Evolutionary conservation across 2,329 filamentous ascomycete species (phyloP).

Genomic region (Ophidiomyces ophidiicola): DNA sequence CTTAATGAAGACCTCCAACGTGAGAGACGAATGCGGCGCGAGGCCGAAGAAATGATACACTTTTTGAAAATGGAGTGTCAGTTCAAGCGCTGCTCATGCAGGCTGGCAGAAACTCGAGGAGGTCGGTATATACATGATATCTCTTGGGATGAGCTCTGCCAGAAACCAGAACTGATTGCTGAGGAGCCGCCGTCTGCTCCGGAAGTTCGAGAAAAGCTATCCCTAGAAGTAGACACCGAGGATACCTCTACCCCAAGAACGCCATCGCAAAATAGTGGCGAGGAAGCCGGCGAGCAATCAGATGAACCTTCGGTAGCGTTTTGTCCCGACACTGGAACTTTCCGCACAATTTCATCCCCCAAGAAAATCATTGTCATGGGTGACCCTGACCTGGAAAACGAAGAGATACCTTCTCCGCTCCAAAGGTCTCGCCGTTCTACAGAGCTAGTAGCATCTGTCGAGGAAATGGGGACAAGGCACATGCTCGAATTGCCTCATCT

Average conservation of each 20-base stretch:
- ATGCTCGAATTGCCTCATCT: neutral
- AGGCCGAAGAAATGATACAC: conserved; percentile 46
- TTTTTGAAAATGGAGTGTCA: conserved; percentile 41
- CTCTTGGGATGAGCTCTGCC: conserved; percentile 19
- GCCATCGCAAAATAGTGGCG: neutral
- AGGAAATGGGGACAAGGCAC: neutral
- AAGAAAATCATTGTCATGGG: neutral
- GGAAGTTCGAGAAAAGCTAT: neutral
- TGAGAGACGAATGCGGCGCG: conserved; percentile 40
- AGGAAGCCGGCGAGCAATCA: conserved; percentile 9
- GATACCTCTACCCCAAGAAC: neutral
- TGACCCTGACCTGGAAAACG: neutral
- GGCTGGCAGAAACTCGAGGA: conserved; percentile 33
- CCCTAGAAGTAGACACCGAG: neutral
- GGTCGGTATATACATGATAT: conserved; percentile 31
- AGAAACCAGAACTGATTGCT: conserved; percentile 8
- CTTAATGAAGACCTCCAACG: conserved; percentile 39
- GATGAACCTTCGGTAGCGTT: conserved; percentile 32
- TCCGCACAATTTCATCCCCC: conserved; percentile 31
- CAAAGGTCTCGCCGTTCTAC: neutral
- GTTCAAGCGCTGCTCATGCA: conserved; percentile 38
- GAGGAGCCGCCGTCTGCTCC: neutral
- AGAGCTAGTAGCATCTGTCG: neutral
- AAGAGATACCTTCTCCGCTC: neutral
- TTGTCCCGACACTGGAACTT: conserved; percentile 35